Evolutionary conservation across 2,329 filamentous ascomycete species (phyloP), one percentile per base, ranked within the genome.

Genomic region (Aspergillus costaricaensis): DNA sequence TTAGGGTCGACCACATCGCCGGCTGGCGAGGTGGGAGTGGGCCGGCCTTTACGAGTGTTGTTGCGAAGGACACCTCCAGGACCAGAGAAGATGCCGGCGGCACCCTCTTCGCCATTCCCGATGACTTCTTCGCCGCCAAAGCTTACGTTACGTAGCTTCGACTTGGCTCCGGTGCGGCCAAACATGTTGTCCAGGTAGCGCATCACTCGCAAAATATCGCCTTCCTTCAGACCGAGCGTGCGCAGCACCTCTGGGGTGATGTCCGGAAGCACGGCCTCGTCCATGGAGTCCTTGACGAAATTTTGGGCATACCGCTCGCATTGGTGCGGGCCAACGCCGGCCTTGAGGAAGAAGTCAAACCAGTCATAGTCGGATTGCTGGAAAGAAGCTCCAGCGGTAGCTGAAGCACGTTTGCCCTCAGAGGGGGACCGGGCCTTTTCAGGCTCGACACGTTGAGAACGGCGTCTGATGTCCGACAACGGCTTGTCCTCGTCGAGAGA

Each of bases 291-390:
- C 71, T 89, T 89, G 51, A 86, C 77, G 72, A 99, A 99, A 2
- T 92, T 91, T 71, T 92, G 91, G 1, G 93, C 89, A 72, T 99
- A 99, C 57, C 95, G 86, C 77, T 98, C 94, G 76, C 95, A 99
- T 49, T 96, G 88, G 60, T 96, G 91, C 52, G 94, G 91, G 48
- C 92, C 90, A 68, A 98, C 92, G 50, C 96, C 94, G 74, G 92
- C 96, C 64, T 88, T 88, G 43, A 99, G 81, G 82, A 99, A 99
- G 80, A 99, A 98, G 73, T 97, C 92, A 72, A 99, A 99, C 95
- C 95, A 99, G 75, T 99, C 95, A 74, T 98, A 96, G 51, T 95
- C 89, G 9, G 71, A 70, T 48, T 68, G 70, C 57, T 79, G 79
- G 63, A 75, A 72, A 59, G 74, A 71, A 54, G 72, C 74, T 57